phyloP scores from a whole-genome alignment of 495 filamentous ascomycete genomes.

The Podospora appendiculata region DNA sequence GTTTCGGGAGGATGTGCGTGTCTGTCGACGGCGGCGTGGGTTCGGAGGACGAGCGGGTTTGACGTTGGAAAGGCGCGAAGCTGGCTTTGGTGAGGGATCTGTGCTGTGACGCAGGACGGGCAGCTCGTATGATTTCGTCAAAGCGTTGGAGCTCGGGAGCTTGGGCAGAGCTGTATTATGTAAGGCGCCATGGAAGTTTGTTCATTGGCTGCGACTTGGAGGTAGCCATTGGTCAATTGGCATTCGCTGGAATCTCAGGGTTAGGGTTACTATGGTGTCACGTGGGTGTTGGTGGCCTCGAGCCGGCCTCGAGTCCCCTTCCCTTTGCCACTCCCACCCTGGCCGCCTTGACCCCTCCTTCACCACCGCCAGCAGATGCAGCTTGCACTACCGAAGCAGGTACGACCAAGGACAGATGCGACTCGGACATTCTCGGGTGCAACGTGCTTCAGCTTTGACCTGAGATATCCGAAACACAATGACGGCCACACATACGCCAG shows the following conservation, averaged over 20 bases:
- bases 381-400: not conserved
- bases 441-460: no score
- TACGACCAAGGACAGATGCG: no score
- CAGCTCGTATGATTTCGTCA: constrained; percentile 16
- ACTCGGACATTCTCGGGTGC: no score
- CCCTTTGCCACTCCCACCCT: not conserved
- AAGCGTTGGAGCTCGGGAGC: not conserved
- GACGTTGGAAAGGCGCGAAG: not conserved
- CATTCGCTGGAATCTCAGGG: not conserved
- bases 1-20: not conserved
- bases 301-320: no score
- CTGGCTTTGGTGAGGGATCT: constrained; percentile 1
- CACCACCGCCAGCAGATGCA: not conserved
- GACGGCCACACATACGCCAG: no score
- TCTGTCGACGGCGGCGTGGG: not conserved
- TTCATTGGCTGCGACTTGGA: not conserved
- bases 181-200: not conserved
- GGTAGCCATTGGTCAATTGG: not conserved
- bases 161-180: constrained; percentile 8
- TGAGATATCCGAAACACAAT: no score
- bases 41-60: constrained; percentile 6
- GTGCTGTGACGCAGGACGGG: constrained; percentile 1
- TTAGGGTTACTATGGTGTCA: not conserved
- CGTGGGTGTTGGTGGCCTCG: no score
- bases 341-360: no score